These are phyloP conservation scores for Panicum hallii DNA, from an alignment of 202 grass and related monocot species.

Conservation along the genomic window DNA sequence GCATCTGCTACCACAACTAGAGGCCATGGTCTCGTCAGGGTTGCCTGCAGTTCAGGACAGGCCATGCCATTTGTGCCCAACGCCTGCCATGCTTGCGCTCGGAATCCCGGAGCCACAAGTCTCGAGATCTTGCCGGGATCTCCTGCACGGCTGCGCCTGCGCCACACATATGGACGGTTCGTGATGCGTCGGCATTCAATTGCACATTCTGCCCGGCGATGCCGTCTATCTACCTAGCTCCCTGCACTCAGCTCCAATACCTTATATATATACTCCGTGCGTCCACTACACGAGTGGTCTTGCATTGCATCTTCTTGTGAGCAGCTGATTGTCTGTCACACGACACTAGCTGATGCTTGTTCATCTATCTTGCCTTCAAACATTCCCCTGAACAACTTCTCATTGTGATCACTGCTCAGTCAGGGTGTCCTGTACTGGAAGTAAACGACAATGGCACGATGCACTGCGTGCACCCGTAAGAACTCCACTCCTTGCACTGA, in stretches of 20 bases:
- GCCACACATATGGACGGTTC: slow-evolving; percentile 30
- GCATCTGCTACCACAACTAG: slow-evolving; percentile 2
- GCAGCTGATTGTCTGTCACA: neutral
- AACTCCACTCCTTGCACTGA: neutral
- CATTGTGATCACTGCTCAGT: neutral
- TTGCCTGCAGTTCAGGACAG: slow-evolving; percentile 50
- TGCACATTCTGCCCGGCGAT: slow-evolving; percentile 13
- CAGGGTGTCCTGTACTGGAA: neutral
- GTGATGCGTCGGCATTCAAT: slow-evolving; percentile 35
- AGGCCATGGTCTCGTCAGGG: neutral
- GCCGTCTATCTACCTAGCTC: neutral
- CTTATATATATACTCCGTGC: slow-evolving; percentile 19
- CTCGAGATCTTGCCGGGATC: slow-evolving; percentile 10
- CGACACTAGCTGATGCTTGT: neutral
- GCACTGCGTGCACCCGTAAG: slow-evolving; percentile 39
- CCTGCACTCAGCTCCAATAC: neutral
- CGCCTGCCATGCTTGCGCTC: slow-evolving; percentile 21
- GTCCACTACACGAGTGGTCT: neutral
- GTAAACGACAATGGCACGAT: slow-evolving; percentile 13
- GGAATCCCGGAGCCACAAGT: slow-evolving; percentile 28
- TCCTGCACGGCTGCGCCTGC: slow-evolving; percentile 13
- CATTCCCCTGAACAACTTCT: neutral
- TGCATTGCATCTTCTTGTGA: neutral
- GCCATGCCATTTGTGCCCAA: slow-evolving; percentile 39
- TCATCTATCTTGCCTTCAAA: neutral